Conservation (phyloP, 768 basidiomycete genomes). For the Pisolithus sp. region DNA sequence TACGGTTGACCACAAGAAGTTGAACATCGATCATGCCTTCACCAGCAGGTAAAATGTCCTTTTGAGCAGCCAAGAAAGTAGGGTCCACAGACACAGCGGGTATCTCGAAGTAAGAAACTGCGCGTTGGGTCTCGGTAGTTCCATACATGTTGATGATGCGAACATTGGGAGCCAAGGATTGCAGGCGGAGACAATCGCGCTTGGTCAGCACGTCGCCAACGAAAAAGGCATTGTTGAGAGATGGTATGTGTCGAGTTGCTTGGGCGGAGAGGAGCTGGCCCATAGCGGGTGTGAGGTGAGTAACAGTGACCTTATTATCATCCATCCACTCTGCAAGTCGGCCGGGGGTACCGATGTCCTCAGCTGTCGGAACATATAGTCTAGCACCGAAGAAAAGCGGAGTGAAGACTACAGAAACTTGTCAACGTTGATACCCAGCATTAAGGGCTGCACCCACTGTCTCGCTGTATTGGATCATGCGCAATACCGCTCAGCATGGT, state of each 20-base stretch:
- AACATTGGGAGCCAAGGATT: slow-evolving; percentile 87
- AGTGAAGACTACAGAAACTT: slow-evolving; percentile 72
- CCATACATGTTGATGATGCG: slow-evolving; percentile 99
- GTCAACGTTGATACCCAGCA: background rate
- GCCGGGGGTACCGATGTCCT: slow-evolving; percentile 96
- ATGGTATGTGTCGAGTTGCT: slow-evolving; percentile 74
- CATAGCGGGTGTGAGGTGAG: slow-evolving; percentile 98
- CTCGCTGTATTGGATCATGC: slow-evolving; percentile 97
- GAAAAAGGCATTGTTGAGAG: slow-evolving; percentile 89
- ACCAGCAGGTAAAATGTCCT: slow-evolving; percentile 97
- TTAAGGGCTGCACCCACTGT: slow-evolving; percentile 61
- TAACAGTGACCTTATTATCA: slow-evolving; percentile 82
- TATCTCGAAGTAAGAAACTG: slow-evolving; percentile 94
- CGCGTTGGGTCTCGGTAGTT: slow-evolving; percentile 97
- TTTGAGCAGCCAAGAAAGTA: slow-evolving; percentile 88
- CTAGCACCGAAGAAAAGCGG: slow-evolving; percentile 96
- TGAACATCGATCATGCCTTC: slow-evolving; percentile 98
- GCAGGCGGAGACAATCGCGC: slow-evolving; percentile 91
- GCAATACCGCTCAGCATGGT: slow-evolving; percentile 99
- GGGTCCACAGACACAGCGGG: slow-evolving; percentile 78
- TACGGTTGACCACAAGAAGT: slow-evolving; percentile 89
- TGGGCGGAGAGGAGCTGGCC: slow-evolving; percentile 94
- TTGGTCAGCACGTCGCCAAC: slow-evolving; percentile 99
- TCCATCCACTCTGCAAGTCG: slow-evolving; percentile 99
- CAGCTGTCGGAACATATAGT: slow-evolving; percentile 91